These are phyloP conservation scores for Elongisporangium senticosum DNA, from an alignment of 352 stramenopile species.

Conservation along the genomic window DNA sequence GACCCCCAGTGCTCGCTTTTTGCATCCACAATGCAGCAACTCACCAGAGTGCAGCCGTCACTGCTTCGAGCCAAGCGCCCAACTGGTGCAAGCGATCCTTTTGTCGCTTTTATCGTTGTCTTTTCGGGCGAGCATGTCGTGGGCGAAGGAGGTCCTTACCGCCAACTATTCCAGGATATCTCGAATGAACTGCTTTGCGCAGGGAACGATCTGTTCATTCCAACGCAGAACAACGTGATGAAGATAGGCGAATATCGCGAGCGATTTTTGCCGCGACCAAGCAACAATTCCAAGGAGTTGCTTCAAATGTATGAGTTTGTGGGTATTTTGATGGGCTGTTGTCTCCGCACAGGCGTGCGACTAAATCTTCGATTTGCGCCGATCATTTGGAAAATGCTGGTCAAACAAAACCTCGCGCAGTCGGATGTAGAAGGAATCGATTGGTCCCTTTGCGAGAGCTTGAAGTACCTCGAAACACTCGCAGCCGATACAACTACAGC, in stretches of 20 bases:
- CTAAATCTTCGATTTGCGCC: slow-evolving; percentile 68
- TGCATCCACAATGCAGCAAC: slow-evolving; percentile 50
- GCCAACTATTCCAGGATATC: slow-evolving; percentile 78
- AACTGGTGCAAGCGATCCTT: slow-evolving; percentile 69
- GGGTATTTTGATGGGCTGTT: slow-evolving; percentile 72
- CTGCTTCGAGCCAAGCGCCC: slow-evolving; percentile 63
- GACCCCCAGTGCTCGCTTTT: slow-evolving; percentile 66
- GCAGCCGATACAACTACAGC: slow-evolving; percentile 8
- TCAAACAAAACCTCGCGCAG: slow-evolving; percentile 59
- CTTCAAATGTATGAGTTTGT: slow-evolving; percentile 78
- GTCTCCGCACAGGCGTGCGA: slow-evolving; percentile 65
- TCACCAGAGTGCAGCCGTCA: slow-evolving; percentile 37
- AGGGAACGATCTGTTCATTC: slow-evolving; percentile 52
- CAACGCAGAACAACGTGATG: slow-evolving; percentile 65
- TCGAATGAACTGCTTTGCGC: slow-evolving; percentile 48
- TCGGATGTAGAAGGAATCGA: slow-evolving; percentile 62
- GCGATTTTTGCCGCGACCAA: slow-evolving; percentile 54
- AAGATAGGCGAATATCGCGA: slow-evolving; percentile 72
- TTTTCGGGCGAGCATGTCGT: slow-evolving; percentile 79
- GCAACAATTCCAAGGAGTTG: slow-evolving; percentile 43
- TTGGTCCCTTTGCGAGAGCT: slow-evolving; percentile 44
- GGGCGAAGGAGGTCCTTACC: slow-evolving; percentile 70
- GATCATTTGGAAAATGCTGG: slow-evolving; percentile 76
- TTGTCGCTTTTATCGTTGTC: slow-evolving; percentile 75
- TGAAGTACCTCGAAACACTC: slow-evolving; percentile 37